phyloP scores from a whole-genome alignment of 257 asterid species.

The Solanum virginianum region DNA sequence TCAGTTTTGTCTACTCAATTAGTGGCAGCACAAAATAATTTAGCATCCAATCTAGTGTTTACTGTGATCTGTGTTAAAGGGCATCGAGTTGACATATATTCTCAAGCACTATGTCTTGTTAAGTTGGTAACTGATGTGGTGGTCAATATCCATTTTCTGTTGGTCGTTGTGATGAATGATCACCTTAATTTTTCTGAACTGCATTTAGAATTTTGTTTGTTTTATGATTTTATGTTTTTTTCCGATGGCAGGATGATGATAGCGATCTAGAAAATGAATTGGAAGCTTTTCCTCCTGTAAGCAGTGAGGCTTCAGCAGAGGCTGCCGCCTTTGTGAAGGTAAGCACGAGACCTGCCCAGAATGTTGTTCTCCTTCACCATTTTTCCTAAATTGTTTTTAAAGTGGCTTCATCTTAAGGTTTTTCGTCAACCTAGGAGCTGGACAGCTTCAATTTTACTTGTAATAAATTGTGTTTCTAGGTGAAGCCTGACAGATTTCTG shows the following conservation, averaged over 20 bases:
- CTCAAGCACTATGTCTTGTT: background rate
- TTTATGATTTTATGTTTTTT: conserved; percentile 1
- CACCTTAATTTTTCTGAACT: background rate
- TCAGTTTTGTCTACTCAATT: background rate
- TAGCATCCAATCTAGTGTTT: background rate
- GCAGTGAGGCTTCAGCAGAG: conserved; percentile 62
- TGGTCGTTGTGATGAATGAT: background rate
- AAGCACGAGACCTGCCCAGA: background rate
- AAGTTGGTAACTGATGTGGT: background rate
- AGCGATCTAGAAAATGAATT: conserved; percentile 72
- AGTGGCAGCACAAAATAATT: background rate
- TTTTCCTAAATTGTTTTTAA: background rate
- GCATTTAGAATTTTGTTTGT: background rate
- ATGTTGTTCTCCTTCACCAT: background rate
- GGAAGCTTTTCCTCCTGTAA: conserved; percentile 57
- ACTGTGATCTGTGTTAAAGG: background rate
- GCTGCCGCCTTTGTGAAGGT: conserved; percentile 84
- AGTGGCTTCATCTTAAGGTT: background rate
- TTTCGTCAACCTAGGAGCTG: background rate
- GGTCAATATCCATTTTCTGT: background rate
- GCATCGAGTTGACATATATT: background rate
- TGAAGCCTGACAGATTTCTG: background rate
- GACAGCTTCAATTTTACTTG: background rate
- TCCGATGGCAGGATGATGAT: conserved; percentile 57
- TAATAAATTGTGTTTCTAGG: background rate